Conservation (phyloP, 2,329 filamentous ascomycete genomes). For the Nemania sp. region DNA sequence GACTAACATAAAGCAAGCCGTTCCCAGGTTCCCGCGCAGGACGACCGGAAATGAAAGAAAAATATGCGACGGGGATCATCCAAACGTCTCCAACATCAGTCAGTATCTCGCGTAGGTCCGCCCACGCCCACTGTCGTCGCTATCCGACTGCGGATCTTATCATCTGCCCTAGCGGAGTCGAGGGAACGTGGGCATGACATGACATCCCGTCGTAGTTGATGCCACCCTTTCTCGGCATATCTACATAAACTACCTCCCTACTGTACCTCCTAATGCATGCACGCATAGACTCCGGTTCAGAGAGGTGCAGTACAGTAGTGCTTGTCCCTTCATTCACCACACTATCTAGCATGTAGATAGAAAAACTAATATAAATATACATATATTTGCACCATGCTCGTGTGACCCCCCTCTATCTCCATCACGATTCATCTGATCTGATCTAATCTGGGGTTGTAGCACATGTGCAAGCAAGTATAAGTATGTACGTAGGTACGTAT, state of each 20-base stretch:
- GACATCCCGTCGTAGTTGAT: conserved; percentile 19
- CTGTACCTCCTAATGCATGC: neutral
- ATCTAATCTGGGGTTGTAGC: conserved; percentile 1
- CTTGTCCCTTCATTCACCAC: neutral
- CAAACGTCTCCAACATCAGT: neutral
- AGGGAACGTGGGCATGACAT: conserved; percentile 14
- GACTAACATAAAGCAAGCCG: neutral
- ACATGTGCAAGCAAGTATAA: conserved; percentile 1
- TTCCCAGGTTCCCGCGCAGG: neutral
- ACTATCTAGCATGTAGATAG: conserved; percentile 3
- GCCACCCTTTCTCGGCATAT: conserved; percentile 9
- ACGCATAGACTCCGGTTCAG: neutral
- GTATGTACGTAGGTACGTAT: neutral
- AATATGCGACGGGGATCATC: neutral
- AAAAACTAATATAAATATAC: neutral
- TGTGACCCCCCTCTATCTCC: conserved; percentile 1
- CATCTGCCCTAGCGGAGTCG: neutral
- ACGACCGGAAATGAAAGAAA: neutral
- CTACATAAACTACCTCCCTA: neutral
- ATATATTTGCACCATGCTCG: neutral
- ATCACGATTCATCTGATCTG: conserved; percentile 1
- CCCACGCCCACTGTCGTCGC: conserved; percentile 24
- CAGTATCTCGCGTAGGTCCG: no score
- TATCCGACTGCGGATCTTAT: conserved; percentile 14
- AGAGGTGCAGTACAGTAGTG: neutral